Evolutionary conservation across 2,329 filamentous ascomycete genomes (phyloP).

Genomic region (Lachnellula subtilissima): DNA sequence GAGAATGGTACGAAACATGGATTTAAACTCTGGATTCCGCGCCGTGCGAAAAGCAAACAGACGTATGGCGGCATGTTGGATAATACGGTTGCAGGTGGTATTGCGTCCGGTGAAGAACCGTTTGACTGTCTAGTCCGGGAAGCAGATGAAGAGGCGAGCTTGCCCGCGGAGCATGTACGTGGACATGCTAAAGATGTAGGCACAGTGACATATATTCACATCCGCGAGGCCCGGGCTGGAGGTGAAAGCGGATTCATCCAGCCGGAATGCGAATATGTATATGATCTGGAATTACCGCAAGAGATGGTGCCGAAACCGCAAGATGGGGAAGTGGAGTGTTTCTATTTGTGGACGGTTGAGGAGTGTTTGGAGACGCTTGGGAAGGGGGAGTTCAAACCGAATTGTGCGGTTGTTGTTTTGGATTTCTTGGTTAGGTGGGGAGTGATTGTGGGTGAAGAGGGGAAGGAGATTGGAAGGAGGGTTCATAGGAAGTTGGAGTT

Average conservation of each 20-base stretch:
- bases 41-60: constrained; percentile 69
- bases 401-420: constrained; percentile 77
- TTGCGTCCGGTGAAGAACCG: constrained; percentile 74
- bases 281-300: constrained; percentile 73
- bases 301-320: constrained; percentile 68
- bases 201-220: constrained; percentile 78
- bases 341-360: constrained; percentile 72
- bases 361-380: constrained; percentile 67
- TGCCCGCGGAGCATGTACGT: constrained; percentile 67
- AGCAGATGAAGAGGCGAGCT: constrained; percentile 79
- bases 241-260: constrained; percentile 80
- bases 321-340: constrained; percentile 85
- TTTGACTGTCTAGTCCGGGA: constrained; percentile 83
- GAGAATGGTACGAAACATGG: constrained; percentile 44
- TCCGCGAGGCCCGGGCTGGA: constrained; percentile 69
- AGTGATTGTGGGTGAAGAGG: constrained; percentile 72
- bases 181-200: constrained; percentile 55
- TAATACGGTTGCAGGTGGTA: constrained; percentile 83
- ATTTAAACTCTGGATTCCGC: constrained; percentile 79
- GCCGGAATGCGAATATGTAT: constrained; percentile 88
- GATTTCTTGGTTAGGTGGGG: constrained; percentile 89
- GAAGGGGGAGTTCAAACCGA: constrained; percentile 81
- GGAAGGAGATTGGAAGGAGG: constrained; percentile 69
- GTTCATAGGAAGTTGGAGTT: constrained; percentile 79
- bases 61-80: constrained; percentile 91